These are phyloP conservation scores for Arthroderma sp. DNA, from an alignment of 2,329 filamentous ascomycete species.

Conservation along the genomic window DNA sequence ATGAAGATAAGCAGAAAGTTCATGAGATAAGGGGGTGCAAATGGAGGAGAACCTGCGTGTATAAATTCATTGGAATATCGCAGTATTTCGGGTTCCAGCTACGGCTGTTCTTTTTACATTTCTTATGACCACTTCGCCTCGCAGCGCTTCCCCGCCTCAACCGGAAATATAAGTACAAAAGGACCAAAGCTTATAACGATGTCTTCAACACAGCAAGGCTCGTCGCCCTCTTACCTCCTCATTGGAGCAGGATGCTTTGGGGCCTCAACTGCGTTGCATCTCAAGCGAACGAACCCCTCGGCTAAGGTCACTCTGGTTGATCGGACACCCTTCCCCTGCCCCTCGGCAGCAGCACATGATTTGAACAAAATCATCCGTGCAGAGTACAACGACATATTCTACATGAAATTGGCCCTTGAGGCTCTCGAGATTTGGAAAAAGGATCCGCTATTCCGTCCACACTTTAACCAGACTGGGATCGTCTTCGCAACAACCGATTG, in stretches of 20 bases:
- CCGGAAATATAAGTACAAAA: no score
- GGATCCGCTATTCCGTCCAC: conserved; percentile 22
- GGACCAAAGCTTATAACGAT: background rate
- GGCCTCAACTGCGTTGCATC: conserved; percentile 11
- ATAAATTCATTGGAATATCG: no score
- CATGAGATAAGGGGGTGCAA: no score
- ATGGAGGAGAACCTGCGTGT: no score
- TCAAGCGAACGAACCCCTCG: conserved; percentile 2
- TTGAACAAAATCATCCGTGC: conserved; percentile 8
- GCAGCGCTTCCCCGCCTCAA: no score
- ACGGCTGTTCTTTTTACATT: no score
- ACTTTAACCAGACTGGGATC: conserved; percentile 37
- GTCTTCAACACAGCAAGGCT: background rate
- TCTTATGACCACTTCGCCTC: no score
- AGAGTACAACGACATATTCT: conserved; percentile 4
- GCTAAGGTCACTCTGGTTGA: conserved; percentile 4
- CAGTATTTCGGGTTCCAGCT: no score
- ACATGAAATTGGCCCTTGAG: conserved; percentile 6
- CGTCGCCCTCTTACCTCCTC: conserved; percentile 21
- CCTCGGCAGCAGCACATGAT: conserved; percentile 4
- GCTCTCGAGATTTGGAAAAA: conserved; percentile 3
- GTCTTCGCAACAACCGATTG: conserved; percentile 30
- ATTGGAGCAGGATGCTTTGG: conserved; percentile 42
- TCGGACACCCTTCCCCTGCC: conserved; percentile 3
- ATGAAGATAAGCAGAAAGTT: no score